Conservation (phyloP, 495 filamentous ascomycete genomes). For the Penicillium paradoxum region DNA sequence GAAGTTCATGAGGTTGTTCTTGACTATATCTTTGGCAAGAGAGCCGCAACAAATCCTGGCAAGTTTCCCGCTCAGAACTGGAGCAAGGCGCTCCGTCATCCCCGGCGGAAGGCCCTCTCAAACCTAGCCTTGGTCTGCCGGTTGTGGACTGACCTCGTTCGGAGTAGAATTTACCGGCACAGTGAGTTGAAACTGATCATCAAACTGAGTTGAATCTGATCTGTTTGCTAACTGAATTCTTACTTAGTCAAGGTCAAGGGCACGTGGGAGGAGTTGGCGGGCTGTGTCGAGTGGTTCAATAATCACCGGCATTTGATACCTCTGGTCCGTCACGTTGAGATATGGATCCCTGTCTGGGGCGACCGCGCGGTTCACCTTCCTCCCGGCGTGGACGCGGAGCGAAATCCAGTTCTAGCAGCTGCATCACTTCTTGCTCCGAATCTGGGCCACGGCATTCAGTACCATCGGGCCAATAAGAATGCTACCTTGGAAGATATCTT, state of each 20-base stretch:
- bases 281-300: constrained; percentile 54
- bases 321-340: constrained; percentile 66
- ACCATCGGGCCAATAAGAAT: constrained; percentile 50
- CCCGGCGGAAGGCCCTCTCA: constrained; percentile 59
- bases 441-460: constrained; percentile 36
- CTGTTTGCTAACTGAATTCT: not conserved
- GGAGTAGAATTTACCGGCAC: constrained; percentile 65
- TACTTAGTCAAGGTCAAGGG: constrained; percentile 61
- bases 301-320: constrained; percentile 51
- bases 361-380: constrained; percentile 33
- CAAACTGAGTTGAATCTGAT: not conserved
- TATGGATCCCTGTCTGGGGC: constrained; percentile 71
- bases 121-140: constrained; percentile 58
- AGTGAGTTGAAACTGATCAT: constrained; percentile 34
- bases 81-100: constrained; percentile 62
- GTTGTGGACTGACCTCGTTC: constrained; percentile 60
- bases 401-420: not conserved
- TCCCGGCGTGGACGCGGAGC: not conserved
- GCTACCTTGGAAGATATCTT: constrained; percentile 66
- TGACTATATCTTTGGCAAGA: constrained; percentile 63
- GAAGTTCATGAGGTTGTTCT: constrained; percentile 70
- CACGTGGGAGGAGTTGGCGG: constrained; percentile 51
- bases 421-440: not conserved
- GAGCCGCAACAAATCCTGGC: constrained; percentile 39
- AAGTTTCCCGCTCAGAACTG: constrained; percentile 50